A percentile compares a stretch with the other conserved stretches of the same genome.
Conservation (phyloP, 345 rosid genomes). For the Dipteronia sinensis region DNA sequence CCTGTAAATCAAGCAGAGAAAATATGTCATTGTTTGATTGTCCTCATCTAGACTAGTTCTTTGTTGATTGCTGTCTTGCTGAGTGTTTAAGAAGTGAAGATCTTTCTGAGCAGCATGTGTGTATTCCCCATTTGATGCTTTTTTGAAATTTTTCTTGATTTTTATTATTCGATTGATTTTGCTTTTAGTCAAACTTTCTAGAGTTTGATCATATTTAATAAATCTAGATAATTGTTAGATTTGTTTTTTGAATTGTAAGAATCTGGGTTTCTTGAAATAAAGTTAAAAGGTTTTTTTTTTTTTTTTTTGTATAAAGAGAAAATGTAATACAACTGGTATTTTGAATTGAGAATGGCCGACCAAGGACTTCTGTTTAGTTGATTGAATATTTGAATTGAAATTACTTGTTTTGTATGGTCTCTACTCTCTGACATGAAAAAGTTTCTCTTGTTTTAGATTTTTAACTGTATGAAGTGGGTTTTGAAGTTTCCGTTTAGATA, state of each 20-base stretch:
- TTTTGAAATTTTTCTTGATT: too few relatives aligned
- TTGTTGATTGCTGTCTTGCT: too few relatives aligned
- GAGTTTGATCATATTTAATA: constrained; percentile 8
- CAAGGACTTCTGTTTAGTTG: background rate
- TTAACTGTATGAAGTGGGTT: constrained; percentile 15
- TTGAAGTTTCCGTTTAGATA: constrained; percentile 24
- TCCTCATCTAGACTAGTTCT: too few relatives aligned
- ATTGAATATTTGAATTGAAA: constrained; percentile 4
- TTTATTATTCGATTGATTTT: too few relatives aligned
- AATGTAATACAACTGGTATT: too few relatives aligned
- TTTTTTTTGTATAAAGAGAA: background rate
- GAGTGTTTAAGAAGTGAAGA: too few relatives aligned
- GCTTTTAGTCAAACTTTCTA: constrained; percentile 16
- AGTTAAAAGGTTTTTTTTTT: constrained; percentile 13
- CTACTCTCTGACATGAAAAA: background rate
- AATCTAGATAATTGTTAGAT: constrained; percentile 9
- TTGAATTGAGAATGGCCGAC: background rate
- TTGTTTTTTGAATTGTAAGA: constrained; percentile 15
- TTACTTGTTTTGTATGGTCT: background rate
- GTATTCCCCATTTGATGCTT: too few relatives aligned
- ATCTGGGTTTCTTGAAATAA: constrained; percentile 15
- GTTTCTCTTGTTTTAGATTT: constrained; percentile 5
- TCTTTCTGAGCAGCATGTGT: too few relatives aligned
- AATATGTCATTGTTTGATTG: too few relatives aligned
- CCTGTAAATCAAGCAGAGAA: too few relatives aligned